Percentiles rank a stretch among this genome's conserved stretches.
These are phyloP conservation scores for Plasmodium blacklocki DNA, from an alignment of 169 alveolate species.

Conservation along the genomic window DNA sequence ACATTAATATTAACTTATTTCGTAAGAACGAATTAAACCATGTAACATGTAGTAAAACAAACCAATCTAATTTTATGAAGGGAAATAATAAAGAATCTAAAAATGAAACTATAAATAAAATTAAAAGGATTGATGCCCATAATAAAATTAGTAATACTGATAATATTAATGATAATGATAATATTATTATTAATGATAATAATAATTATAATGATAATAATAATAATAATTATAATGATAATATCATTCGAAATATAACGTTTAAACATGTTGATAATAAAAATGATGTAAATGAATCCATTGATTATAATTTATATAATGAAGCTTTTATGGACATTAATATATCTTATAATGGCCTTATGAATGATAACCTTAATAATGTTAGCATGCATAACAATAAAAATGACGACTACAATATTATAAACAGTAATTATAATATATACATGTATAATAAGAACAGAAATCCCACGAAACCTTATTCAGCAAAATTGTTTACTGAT, in stretches of 20 bases:
- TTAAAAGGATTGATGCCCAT: not conserved
- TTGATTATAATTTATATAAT: no score
- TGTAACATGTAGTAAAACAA: no score
- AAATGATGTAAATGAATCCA: no score
- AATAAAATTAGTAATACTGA: not conserved
- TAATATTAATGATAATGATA: not conserved
- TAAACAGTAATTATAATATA: slow-evolving; percentile 3
- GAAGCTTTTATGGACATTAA: no score
- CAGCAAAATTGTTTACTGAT: slow-evolving; percentile 7
- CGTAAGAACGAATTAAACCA: no score
- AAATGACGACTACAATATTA: not conserved
- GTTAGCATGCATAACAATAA: not conserved
- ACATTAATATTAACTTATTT: no score
- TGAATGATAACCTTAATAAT: no score
- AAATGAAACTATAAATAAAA: not conserved
- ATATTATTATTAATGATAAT: not conserved
- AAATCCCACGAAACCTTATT: not conserved
- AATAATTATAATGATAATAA: not conserved
- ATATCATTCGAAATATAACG: no score
- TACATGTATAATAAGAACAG: slow-evolving; percentile 30
- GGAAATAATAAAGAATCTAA: no score
- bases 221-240: not conserved
- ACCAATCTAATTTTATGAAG: no score
- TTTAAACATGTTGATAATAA: no score
- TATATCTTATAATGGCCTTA: no score